Evolutionary conservation across 176 grass and related monocot genomes (phyloP).

Genomic region (Leersia perrieri): DNA sequence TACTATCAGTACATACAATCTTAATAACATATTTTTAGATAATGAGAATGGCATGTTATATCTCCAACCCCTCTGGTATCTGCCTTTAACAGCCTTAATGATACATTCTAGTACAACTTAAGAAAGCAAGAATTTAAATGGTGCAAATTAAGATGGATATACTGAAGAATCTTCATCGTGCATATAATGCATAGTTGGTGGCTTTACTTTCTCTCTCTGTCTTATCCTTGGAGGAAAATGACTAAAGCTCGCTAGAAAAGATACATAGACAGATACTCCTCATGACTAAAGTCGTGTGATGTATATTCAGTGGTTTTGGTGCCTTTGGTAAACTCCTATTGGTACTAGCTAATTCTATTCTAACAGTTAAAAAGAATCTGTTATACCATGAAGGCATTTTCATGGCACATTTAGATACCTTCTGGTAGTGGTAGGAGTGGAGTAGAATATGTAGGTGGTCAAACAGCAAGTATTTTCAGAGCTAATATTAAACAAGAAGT

Average conservation of each 20-base stretch:
- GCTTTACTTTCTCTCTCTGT: not conserved
- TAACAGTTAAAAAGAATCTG: too few species aligned
- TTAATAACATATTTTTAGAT: too few species aligned
- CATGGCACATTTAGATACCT: not conserved
- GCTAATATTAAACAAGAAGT: not conserved
- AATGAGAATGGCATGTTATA: too few species aligned
- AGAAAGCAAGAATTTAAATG: not conserved
- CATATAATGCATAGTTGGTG: not conserved
- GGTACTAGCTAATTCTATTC: too few species aligned
- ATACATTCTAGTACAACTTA: too few species aligned
- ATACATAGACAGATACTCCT: not conserved
- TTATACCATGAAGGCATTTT: not conserved
- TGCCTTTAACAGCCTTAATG: too few species aligned
- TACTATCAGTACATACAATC: too few species aligned
- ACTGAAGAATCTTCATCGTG: not conserved
- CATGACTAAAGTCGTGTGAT: not conserved
- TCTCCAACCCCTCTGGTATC: too few species aligned
- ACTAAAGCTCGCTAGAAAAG: not conserved
- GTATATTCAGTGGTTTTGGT: not conserved
- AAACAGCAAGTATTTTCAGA: not conserved
- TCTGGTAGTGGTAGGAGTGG: not conserved
- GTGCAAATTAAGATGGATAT: not conserved
- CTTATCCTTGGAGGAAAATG: not conserved
- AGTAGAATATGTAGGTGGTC: not conserved
- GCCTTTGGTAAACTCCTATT: not conserved